Base-by-base conservation (phyloP, 169 alveolate species). In the Cryptosporidium ubiquitum region DNA sequence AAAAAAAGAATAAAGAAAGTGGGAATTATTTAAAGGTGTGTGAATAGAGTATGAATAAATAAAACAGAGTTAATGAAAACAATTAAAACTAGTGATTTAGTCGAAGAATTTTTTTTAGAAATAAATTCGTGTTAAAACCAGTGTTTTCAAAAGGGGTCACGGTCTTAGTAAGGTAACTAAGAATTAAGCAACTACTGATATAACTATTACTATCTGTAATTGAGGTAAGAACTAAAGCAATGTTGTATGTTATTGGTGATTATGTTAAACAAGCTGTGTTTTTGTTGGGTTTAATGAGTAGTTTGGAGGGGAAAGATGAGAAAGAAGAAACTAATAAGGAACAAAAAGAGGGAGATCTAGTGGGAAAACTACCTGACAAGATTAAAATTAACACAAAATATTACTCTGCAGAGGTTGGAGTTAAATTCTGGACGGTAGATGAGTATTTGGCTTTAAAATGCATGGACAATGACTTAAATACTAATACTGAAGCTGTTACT, bases 181-280 rank as follows among this genome's bases (percentile, higher is more conserved):
- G n/a, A n/a, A n/a, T n/a, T n/a, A n/a, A n/a, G n/a, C n/a, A n/a
- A n/a, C n/a, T 40, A 40, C 42, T 40, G 10, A 40, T 40, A 2
- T 40, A 2, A 5, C 10, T 40, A 5, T 40, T 2, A 40, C n/a
- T n/a, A n/a, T n/a, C n/a, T n/a, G n/a, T n/a, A n/a, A n/a, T n/a
- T n/a, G n/a, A n/a, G n/a, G n/a, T n/a, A n/a, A n/a, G n/a, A n/a
- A n/a, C n/a, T n/a, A n/a, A n/a, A n/a, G n/a, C n/a, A 18, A 73
- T 73, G 85, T 10, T 73, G 49, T 58, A 73, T 40, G n/a, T 73
- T 31, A 35, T 73, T 16, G 85, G 85, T 31, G 69, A 73, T 14
- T 52, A 57, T 12, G 18, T 5, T n/a, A 39, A 57, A 18, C 51
- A 73, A 14, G 26, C 0, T 26, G 3, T 9, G 26, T 55, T 55